Base-by-base conservation (phyloP, 352 stramenopile genomes). In the Aphanomyces cochlioides region DNA sequence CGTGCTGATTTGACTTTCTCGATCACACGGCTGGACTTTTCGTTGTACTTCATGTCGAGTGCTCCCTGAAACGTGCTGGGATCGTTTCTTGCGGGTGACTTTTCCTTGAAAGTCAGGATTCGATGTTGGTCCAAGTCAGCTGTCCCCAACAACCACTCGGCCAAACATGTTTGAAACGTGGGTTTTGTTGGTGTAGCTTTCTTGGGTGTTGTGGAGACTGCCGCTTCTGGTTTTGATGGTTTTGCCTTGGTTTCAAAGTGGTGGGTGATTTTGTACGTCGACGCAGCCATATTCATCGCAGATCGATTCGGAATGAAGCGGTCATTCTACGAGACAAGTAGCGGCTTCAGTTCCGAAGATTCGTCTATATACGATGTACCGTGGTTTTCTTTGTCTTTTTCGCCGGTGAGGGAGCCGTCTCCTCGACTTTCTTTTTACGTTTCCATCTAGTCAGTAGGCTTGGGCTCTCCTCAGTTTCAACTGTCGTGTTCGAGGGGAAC, bases 21-120 rank as follows among this genome's bases (percentile, higher is more conserved):
- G 72, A 77, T 86, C 69, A 82, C 90, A 57, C 83, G 79, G 3
- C 76, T 72, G 47, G 83, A 88, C 70, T 92, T 88, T 75, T 96
- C 93, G 67, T 97, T 99, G 84, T 99, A 98, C 12, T 99, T 92
- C 72, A 99, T 95, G 47, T 96, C 89, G 0, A 99, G 80, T 54
- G 96, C 96, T 66, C 98, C 97, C 57, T 98, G 90, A 74, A 98
- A 98, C 40, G 97, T 98, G 60, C 90, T 82, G 7, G 84, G 83
- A 13, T 96, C 91, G 19, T 93, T 90, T 38, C 96, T 87, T 34
- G 82, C 87, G n/a, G 97, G 97, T 43, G 98, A 98, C 73, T 98
- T 98, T 48, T 98, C 90, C 57, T 92, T 96, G 77, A 99, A 99
- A 68, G 97, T 97, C 56, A 99, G 87, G 60, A 99, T 98, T 50